phyloP scores from a whole-genome alignment of 2,329 filamentous ascomycete genomes.

The Exophiala aquamarina region DNA sequence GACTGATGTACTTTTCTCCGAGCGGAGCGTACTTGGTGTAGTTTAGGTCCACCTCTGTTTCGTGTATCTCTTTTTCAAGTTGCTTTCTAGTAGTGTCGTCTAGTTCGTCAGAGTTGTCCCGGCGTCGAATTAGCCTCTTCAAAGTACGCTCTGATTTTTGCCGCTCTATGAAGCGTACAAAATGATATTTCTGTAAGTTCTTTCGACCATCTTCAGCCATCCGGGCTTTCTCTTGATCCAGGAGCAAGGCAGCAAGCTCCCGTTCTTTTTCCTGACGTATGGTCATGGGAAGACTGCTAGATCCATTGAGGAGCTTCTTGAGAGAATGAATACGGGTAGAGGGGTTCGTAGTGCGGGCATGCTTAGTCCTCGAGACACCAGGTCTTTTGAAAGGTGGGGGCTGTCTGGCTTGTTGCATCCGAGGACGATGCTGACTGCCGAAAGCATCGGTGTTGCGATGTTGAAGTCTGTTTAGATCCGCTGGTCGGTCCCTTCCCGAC shows the following conservation, averaged over 20 bases:
- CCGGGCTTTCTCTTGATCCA: conserved; percentile 54
- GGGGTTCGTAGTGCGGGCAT: conserved; percentile 23
- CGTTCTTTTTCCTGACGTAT: conserved; percentile 60
- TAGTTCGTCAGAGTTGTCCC: conserved; percentile 14
- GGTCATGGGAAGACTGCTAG: conserved; percentile 53
- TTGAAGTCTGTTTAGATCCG: no score
- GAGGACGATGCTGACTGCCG: no score
- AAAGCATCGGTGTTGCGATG: no score
- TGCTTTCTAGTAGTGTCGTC: conserved; percentile 26
- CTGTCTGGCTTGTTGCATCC: no score
- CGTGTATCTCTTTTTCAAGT: conserved; percentile 38
- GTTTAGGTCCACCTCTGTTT: conserved; percentile 58
- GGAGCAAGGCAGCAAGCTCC: conserved; percentile 56
- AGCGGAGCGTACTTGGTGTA: conserved; percentile 64
- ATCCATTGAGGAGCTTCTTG: conserved; percentile 28
- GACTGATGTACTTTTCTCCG: conserved; percentile 57
- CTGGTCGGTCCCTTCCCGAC: no score
- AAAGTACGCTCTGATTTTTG: conserved; percentile 51
- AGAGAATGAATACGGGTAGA: conserved; percentile 29
- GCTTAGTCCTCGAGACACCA: conserved; percentile 26
- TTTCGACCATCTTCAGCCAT: conserved; percentile 51
- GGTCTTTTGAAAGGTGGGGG: no score
- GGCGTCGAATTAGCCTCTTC: conserved; percentile 32
- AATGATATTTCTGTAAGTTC: conserved; percentile 63
- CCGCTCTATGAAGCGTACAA: conserved; percentile 61